Evolutionary conservation across 1,284 basidiomycete species (phyloP), one percentile per base, ranked within the genome.

Genomic region (Macrocybe sp.): DNA sequence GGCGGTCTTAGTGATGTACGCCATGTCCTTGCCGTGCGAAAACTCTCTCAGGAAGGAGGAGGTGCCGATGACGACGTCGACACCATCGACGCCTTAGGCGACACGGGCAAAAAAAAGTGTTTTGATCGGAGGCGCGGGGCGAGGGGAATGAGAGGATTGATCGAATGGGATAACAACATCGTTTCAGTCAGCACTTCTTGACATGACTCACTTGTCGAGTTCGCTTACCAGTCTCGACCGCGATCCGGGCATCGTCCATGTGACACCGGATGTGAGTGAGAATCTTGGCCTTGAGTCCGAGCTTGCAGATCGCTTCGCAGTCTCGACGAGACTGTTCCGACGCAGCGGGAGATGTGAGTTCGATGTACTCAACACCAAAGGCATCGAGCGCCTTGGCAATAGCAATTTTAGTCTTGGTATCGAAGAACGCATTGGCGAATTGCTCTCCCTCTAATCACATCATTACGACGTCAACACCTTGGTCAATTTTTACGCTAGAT

Each of bases 11-110:
- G 97, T 97, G 74, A 99, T 99, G 76, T 98, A 99, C 46, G 93
- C 79, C 92, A 99, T 99, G 71, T 99, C 97, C 83, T 99, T 99
- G 62, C 97, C 97, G 70, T 99, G 97, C 39, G 96, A 98, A 79
- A 96, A 98, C 72, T 99, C 95, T 57, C 97, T 89, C 49, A 99
- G 83, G 86, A 98, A 99, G 49, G 94, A 97, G 38, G 94, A 97
- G 2, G 97, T 99, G 46, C 97, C 97, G 61, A 99, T 99, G 67
- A 99, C 97, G 60, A 99, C 94, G 67, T 99, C 97, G 58, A 99
- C 97, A 68, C 97, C 97, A 66, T 99, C 95, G 44, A 99, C 96
- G 66, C 92, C 91, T 92, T 54, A 12, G 8, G 28, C n/a, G n/a
- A 41, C 11, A 29, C 29, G 10, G 39, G 11, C 31, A 30, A 12